phyloP scores from a whole-genome alignment of 1,284 basidiomycete species.

The Omphalotus olearius region DNA sequence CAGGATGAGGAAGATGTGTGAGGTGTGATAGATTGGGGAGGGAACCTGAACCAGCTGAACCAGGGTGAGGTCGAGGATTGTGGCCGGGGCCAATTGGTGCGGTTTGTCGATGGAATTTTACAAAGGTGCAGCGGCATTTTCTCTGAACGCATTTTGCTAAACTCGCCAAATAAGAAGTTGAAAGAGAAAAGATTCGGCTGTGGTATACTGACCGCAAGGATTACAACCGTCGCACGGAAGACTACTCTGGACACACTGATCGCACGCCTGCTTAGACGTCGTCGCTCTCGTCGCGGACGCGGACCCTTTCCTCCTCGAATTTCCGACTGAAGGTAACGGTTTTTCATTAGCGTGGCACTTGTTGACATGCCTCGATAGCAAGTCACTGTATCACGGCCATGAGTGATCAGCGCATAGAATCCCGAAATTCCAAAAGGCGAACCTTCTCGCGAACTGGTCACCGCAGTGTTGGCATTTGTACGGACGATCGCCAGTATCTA shows the following conservation, averaged over 20 bases:
- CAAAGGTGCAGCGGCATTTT: constrained; percentile 76
- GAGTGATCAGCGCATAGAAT: constrained; percentile 6
- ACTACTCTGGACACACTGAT: constrained; percentile 80
- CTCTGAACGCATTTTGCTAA: constrained; percentile 76
- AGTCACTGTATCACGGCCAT: constrained; percentile 49
- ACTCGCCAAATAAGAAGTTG: background rate
- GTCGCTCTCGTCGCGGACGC: constrained; percentile 64
- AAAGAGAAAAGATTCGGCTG: constrained; percentile 6
- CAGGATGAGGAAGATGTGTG: background rate
- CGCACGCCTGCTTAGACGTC: constrained; percentile 78
- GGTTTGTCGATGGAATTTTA: constrained; percentile 82
- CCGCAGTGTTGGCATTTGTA: constrained; percentile 89
- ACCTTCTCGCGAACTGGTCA: constrained; percentile 87
- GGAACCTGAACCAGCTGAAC: too few species aligned
- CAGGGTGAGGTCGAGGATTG: constrained; percentile 24
- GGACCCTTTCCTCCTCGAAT: constrained; percentile 49
- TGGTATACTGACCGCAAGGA: constrained; percentile 66
- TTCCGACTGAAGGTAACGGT: constrained; percentile 38
- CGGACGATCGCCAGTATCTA: constrained; percentile 88
- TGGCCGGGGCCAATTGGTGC: constrained; percentile 72
- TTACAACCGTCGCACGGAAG: constrained; percentile 79
- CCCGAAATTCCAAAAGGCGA: constrained; percentile 19
- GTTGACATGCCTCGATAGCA: constrained; percentile 85
- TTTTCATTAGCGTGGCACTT: constrained; percentile 83
- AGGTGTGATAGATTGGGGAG: too few species aligned